Evolutionary conservation across 2,329 filamentous ascomycete species (phyloP), one percentile per base, ranked within the genome.

Genomic region (Penicillium paneum): DNA sequence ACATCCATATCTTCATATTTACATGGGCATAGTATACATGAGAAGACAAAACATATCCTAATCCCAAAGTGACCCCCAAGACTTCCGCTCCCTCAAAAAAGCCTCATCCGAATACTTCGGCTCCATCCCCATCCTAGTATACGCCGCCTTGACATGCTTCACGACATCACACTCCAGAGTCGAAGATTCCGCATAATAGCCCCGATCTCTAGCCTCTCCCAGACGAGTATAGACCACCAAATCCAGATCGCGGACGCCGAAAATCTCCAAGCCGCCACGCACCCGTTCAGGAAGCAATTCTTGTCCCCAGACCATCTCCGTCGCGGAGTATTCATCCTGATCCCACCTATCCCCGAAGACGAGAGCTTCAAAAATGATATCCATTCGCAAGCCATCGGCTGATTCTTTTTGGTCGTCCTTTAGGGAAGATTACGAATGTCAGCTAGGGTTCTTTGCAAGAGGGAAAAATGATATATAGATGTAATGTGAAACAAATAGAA

Each of bases 1-100:
- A 11, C 12, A 15, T 40, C 8, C 38, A 26, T 8, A 41, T n/a
- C 39, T n/a, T 26, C 21, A 28, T n/a, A 26, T 11, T n/a, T 41
- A 28, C 21, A 28, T 47, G 32, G 12, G 17, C 12, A 15, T 21
- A 21, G 26, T 29, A 31, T 31, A 29, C 6, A 42, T 6, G 40
- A 29, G 26, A 43, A 29, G 11, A 31, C 0, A n/a, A 4, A 42
- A 29, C 12, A 15, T 21, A 40, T 21, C 2, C 28, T 46, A 52
- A 29, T 48, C 36, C 50, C 50, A 48, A 19, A 52, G 36, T 3
- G 43, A 48, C 1, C 43, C 50, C 44, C 38, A 52, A 31, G 48
- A 29, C 13, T 40, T 48, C 21, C 43, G 35, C 24, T 17, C 40
- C 38, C 26, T 48, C 5, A 36, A 28, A 29, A 48, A 41, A 7